These are phyloP conservation scores for Alternaria arborescens DNA, from an alignment of 2,329 filamentous ascomycete genomes.

Conservation along the genomic window DNA sequence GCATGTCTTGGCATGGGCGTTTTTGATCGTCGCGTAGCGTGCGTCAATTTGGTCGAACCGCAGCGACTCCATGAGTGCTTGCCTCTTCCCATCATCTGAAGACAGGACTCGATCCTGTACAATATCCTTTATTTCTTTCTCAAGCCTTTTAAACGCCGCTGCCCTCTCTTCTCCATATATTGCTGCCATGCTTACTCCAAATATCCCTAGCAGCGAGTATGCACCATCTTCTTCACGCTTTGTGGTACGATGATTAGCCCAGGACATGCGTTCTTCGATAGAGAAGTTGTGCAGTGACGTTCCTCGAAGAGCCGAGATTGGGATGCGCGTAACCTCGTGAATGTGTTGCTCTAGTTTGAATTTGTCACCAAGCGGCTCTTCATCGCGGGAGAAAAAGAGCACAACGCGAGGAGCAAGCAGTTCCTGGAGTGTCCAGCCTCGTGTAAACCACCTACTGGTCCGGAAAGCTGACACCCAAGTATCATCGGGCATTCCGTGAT, in stretches of 20 bases:
- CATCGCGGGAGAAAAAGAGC: conserved; percentile 5
- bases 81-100: conserved; percentile 18
- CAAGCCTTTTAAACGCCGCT: background rate
- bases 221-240: background rate
- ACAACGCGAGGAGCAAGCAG: background rate
- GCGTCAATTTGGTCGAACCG: conserved; percentile 53
- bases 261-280: background rate
- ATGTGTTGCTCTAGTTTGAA: background rate
- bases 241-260: background rate
- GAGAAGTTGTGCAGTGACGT: background rate
- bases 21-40: conserved; percentile 49
- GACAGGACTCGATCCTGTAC: no score
- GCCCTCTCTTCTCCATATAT: background rate
- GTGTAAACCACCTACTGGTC: conserved; percentile 11
- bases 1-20: conserved; percentile 52
- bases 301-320: background rate
- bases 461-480: background rate
- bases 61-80: conserved; percentile 45
- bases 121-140: background rate
- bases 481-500: background rate
- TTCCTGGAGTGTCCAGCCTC: conserved; percentile 15
- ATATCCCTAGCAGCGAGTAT: background rate
- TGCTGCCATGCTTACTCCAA: background rate
- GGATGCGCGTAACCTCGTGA: background rate
- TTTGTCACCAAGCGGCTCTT: background rate